A percentile compares a stretch with the other conserved stretches of the same genome.
These are phyloP conservation scores for Populus euphratica DNA, from an alignment of 345 rosid species.

Conservation along the genomic window DNA sequence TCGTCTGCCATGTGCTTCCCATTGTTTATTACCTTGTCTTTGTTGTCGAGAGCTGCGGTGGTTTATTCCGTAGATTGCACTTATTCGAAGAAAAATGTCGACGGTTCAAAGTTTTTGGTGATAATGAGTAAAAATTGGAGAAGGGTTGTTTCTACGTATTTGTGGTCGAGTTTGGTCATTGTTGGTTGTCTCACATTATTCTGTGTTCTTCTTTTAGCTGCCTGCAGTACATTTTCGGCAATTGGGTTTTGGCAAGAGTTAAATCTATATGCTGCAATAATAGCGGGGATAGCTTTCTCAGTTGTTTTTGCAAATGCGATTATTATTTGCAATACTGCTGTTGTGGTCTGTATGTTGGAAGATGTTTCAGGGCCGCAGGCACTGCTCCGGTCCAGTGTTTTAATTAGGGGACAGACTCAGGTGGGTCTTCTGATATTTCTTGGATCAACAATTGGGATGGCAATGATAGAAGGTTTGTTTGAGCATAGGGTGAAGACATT, in stretches of 20 bases:
- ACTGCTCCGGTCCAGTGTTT: constrained; percentile 52
- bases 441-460: constrained; percentile 75
- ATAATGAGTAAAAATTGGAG: constrained; percentile 59
- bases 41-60: constrained; percentile 67
- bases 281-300: constrained; percentile 62
- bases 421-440: constrained; percentile 80
- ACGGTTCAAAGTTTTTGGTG: constrained; percentile 42
- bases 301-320: constrained; percentile 75
- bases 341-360: constrained; percentile 72
- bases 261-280: constrained; percentile 49
- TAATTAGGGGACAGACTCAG: constrained; percentile 85
- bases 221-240: constrained; percentile 51
- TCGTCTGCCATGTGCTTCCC: constrained; percentile 76
- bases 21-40: constrained; percentile 53
- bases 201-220: constrained; percentile 53
- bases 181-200: constrained; percentile 62
- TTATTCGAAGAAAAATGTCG: constrained; percentile 53
- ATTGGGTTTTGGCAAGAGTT: constrained; percentile 55
- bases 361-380: constrained; percentile 81
- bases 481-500: constrained; percentile 83
- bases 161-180: constrained; percentile 61
- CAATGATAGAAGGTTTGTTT: constrained; percentile 80
- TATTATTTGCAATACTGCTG: constrained; percentile 64
- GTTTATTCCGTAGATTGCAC: constrained; percentile 83
- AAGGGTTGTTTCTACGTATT: constrained; percentile 56